phyloP scores from a whole-genome alignment of 352 stramenopile species.

The Globisporangium polare region DNA sequence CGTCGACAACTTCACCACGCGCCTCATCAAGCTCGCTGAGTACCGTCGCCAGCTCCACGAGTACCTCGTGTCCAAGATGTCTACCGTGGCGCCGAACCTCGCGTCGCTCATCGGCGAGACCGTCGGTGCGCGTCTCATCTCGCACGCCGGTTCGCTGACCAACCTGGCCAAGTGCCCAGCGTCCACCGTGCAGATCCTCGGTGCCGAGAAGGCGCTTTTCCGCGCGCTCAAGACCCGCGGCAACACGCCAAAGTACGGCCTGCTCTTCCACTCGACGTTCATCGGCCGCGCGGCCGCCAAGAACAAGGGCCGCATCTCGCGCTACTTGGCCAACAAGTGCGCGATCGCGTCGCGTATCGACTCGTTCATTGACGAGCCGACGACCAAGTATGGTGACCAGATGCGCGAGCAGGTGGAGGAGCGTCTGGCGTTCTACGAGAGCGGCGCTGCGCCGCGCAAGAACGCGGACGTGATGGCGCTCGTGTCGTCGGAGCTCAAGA shows the following conservation, averaged over 20 bases:
- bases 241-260: constrained; percentile 99
- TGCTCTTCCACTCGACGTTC: constrained; percentile 99
- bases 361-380: constrained; percentile 96
- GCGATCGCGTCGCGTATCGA: constrained; percentile 99
- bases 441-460: constrained; percentile 95
- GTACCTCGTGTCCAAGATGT: constrained; percentile 98
- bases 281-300: constrained; percentile 98
- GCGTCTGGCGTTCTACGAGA: constrained; percentile 99
- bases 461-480: constrained; percentile 99
- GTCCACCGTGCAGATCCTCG: constrained; percentile 99
- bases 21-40: constrained; percentile 98
- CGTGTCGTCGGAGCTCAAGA: constrained; percentile 90
- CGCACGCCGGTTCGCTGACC: constrained; percentile 98
- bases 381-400: constrained; percentile 97
- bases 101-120: constrained; percentile 98
- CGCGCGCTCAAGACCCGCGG: constrained; percentile 99
- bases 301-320: constrained; percentile 99
- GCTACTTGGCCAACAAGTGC: constrained; percentile 99
- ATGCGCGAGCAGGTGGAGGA: constrained; percentile 99
- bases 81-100: constrained; percentile 98
- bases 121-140: constrained; percentile 99
- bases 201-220: constrained; percentile 99
- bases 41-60: constrained; percentile 96
- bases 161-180: constrained; percentile 99
- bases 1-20: constrained; percentile 98